These are phyloP conservation scores for Fagopyrum tataricum DNA, from an alignment of 148 eudicot species.

Conservation along the genomic window DNA sequence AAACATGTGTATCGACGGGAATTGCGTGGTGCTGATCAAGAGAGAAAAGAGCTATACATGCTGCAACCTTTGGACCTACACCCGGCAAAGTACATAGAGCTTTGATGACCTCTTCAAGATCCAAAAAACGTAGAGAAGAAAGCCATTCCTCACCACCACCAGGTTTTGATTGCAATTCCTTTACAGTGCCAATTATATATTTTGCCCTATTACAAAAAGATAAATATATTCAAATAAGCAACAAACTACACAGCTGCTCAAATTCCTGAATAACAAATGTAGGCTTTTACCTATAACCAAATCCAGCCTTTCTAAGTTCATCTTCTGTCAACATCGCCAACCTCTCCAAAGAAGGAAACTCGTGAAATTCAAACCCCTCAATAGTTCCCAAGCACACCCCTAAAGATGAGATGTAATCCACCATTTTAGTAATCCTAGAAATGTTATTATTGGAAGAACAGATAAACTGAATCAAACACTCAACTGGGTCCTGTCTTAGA, in stretches of 20 bases:
- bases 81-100: slow-evolving; percentile 73
- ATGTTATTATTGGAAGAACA: slow-evolving; percentile 89
- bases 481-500: slow-evolving; percentile 86
- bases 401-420: slow-evolving; percentile 60
- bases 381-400: slow-evolving; percentile 64
- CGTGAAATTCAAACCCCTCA: slow-evolving; percentile 53
- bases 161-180: slow-evolving; percentile 63
- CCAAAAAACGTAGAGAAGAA: slow-evolving; percentile 55
- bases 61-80: slow-evolving; percentile 98
- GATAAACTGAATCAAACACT: slow-evolving; percentile 78
- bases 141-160: slow-evolving; percentile 87
- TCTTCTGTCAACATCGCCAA: slow-evolving; percentile 56
- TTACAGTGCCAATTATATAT: slow-evolving; percentile 67
- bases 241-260: neutral
- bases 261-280: slow-evolving; percentile 5
- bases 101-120: slow-evolving; percentile 58
- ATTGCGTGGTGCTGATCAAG: slow-evolving; percentile 96
- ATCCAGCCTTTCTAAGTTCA: slow-evolving; percentile 80
- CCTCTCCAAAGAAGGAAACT: slow-evolving; percentile 59
- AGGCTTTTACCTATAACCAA: slow-evolving; percentile 65
- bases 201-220: slow-evolving; percentile 57
- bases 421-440: slow-evolving; percentile 79
- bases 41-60: slow-evolving; percentile 91
- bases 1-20: slow-evolving; percentile 95
- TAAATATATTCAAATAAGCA: slow-evolving; percentile 4